Conservation (phyloP, 1,284 basidiomycete species). For the Peniophora sp. region DNA sequence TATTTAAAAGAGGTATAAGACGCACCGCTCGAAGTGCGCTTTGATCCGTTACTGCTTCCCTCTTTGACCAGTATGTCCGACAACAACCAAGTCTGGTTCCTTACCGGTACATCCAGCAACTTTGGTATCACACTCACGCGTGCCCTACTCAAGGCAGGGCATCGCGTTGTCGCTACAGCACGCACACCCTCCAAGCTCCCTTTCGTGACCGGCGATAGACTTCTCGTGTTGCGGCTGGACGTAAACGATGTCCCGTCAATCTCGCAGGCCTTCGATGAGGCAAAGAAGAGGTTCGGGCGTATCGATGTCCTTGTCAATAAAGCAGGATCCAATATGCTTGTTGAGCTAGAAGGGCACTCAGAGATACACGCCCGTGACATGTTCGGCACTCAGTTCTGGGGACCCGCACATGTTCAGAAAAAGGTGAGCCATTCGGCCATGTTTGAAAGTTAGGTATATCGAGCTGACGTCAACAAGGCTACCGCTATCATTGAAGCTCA, state of each 20-base stretch:
- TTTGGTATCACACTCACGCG: background rate
- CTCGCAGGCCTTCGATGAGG: constrained; percentile 16
- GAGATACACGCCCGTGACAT: constrained; percentile 18
- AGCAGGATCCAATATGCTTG: constrained; percentile 19
- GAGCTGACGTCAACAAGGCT: background rate
- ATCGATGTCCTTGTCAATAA: constrained; percentile 28
- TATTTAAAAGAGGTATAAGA: no score
- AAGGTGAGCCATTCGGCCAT: background rate
- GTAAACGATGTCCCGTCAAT: constrained; percentile 6
- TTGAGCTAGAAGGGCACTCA: constrained; percentile 19
- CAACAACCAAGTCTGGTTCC: no score
- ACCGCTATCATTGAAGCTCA: background rate
- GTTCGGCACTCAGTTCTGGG: constrained; percentile 27
- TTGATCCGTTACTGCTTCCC: no score
- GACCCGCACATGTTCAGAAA: constrained; percentile 13
- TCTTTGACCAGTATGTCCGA: no score
- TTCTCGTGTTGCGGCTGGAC: background rate
- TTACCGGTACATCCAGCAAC: background rate
- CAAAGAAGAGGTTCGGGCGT: constrained; percentile 16
- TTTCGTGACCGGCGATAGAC: background rate
- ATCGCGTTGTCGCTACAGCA: background rate
- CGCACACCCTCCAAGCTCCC: background rate
- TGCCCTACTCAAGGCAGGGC: background rate
- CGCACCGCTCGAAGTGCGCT: no score
- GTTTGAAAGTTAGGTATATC: background rate